Base-by-base conservation (phyloP, 2,329 filamentous ascomycete species). In the Tolypocladium endophyticum region DNA sequence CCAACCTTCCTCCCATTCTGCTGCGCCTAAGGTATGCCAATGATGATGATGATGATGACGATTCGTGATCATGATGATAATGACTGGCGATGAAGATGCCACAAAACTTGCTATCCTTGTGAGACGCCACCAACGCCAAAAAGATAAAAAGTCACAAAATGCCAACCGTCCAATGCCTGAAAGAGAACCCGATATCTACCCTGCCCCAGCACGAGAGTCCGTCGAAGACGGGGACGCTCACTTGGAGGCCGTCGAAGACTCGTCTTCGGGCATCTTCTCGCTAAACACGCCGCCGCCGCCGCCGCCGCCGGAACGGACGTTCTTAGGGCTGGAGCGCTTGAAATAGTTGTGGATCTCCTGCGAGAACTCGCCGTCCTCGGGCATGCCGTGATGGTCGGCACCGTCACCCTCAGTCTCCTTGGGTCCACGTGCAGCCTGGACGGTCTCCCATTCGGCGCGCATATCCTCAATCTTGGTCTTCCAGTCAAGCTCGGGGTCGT, bases 391-490 rank as follows among this genome's bases (percentile, higher is more conserved):
- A 55, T 73, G 61, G 55, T 75, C 70, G 20, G 50, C 30, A 57
- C 70, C 65, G 47, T 61, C 61, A 52, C 73, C 73, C 64, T 78
- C 73, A 5, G 73, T 71, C 65, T 86, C 81, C 68, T 79, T 81
- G 64, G 75, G 76, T 28, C 76, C 73, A 61, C 77, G 76, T 63
- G 68, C 67, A 54, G 74, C 74, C 69, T 82, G 79, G 63, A 77
- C 74, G 55, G 76, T 72, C 68, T 83, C 79, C 84, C 85, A 87
- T 66, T 87, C 85, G 43, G 74, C 70, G 57, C 83, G 79, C 83
- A 96, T 89, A 72, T 97, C 93, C 67, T 87, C 82, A 63, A 97
- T 88, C 81, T 91, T 92, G 72, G 87, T 81, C 77, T 89, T 83
- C 77, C 88, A 90, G 79, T 97, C 93, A 57, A 87, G 77, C 63